phyloP scores from a whole-genome alignment of 2,329 filamentous ascomycete species.

The Penicillium crustosum region DNA sequence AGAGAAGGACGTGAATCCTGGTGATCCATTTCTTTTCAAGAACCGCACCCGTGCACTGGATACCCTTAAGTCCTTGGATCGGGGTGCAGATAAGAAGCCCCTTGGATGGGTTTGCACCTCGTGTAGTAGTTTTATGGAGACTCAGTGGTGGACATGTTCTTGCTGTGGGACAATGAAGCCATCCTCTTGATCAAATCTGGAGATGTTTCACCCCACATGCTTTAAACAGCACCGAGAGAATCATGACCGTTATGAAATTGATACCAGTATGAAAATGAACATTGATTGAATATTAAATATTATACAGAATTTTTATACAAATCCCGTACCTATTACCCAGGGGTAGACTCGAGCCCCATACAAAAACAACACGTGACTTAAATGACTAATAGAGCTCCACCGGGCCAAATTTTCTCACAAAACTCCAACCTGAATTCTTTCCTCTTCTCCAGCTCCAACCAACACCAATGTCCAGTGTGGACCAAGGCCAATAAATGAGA shows the following conservation, averaged over 20 bases:
- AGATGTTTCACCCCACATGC: not conserved
- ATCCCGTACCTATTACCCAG: not conserved
- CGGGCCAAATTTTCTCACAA: slow-evolving; percentile 20
- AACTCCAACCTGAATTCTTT: slow-evolving; percentile 6
- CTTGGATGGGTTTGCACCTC: slow-evolving; percentile 60
- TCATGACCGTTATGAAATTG: not conserved
- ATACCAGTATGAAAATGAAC: not conserved
- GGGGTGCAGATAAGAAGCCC: slow-evolving; percentile 46
- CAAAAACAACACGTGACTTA: slow-evolving; percentile 3
- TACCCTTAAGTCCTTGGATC: slow-evolving; percentile 39
- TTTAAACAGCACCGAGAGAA: not conserved
- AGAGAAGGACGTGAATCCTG: slow-evolving; percentile 11
- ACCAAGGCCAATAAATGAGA: slow-evolving; percentile 8
- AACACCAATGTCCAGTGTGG: slow-evolving; percentile 9
- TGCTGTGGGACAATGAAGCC: slow-evolving; percentile 60
- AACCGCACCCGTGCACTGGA: slow-evolving; percentile 38
- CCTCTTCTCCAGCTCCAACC: slow-evolving; percentile 3
- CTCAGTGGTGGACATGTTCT: slow-evolving; percentile 64
- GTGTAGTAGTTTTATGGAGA: slow-evolving; percentile 64
- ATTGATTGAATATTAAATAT: not conserved
- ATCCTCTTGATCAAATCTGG: slow-evolving; percentile 38
- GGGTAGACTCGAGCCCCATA: not conserved
- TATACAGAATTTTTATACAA: not conserved
- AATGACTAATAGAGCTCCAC: slow-evolving; percentile 20
- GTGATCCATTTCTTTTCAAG: slow-evolving; percentile 28